Base-by-base conservation (phyloP, 2,329 filamentous ascomycete species). In the Aspergillus latus region DNA sequence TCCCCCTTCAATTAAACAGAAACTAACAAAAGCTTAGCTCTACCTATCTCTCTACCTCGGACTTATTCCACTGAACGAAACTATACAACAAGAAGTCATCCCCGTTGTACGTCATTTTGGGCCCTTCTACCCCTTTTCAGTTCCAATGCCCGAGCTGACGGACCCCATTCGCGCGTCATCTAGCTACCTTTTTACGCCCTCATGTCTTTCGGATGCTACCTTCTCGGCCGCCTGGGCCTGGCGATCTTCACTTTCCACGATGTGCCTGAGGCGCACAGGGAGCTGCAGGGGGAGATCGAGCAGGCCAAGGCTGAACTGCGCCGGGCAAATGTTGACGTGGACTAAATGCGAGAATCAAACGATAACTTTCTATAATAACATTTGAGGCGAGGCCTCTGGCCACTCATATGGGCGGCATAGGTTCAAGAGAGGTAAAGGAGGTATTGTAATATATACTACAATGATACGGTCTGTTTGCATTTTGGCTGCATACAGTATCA, bases 241-340 rank as follows among this genome's bases (percentile, higher is more conserved):
- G 94, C 94, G 62, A 90, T 99, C 66, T 82, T 96, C 72, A 96
- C 91, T 56, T 99, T 99, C 83, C 94, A 96, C 80, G 92, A 97
- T 76, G 91, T 95, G 48, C 92, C 93, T 53, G 84, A 90, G 60
- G 94, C 94, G 51, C 89, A 97, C 76, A 85, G 87, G 72, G 92
- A 97, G 77, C 80, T 99, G 66, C 91, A 94, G 82, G 80, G 78
- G 66, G 89, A 97, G 88, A 96, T 80, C 87, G 71, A 71, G 71
- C 72, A 64, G 54, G 74, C 76, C 56, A 76, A 74, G 64, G 66
- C 72, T 49, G 72, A 77, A 53, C 63, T 79, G 66, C 73, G 76
- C 59, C 62, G 66, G 58, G 68, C 64, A 53, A 76, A 75, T 51
- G 69, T 78, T 44, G 75, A 76, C 52, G 74, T 78, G 47, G 73